phyloP scores from a whole-genome alignment of 73 alveolate genomes.

The Loxodes magnus region DNA sequence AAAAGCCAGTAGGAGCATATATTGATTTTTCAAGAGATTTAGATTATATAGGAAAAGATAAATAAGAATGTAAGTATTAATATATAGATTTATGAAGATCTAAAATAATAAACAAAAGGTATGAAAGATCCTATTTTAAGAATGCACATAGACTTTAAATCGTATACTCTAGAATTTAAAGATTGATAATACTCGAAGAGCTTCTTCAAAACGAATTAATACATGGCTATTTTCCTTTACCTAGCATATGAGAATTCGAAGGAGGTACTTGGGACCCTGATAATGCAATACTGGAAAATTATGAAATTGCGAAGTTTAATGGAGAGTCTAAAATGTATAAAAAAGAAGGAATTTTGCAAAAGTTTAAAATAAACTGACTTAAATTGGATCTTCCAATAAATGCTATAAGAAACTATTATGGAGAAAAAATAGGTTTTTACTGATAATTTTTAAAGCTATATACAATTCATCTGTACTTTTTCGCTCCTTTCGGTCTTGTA shows the following conservation, averaged over 20 bases:
- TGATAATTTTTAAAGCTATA: neutral
- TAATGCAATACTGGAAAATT: neutral
- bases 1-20: constrained; percentile 4
- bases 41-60: neutral
- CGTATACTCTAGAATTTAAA: neutral
- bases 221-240: constrained; percentile 4
- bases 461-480: neutral
- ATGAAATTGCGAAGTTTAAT: neutral
- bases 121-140: neutral
- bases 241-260: neutral
- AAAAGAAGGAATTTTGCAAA: neutral
- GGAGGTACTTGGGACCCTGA: neutral
- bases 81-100: neutral
- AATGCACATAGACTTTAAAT: constrained; percentile 1
- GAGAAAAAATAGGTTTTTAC: constrained; percentile 12
- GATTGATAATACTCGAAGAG: neutral
- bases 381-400: neutral
- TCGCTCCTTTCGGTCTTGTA: constrained; percentile 7
- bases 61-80: too few relatives aligned
- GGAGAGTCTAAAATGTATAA: too few relatives aligned
- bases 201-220: neutral
- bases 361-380: neutral
- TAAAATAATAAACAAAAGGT: neutral
- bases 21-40: neutral
- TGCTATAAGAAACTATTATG: constrained; percentile 5